Conservation (phyloP, 371 early-diverging fungal species). For the Zychaea mexicana region DNA sequence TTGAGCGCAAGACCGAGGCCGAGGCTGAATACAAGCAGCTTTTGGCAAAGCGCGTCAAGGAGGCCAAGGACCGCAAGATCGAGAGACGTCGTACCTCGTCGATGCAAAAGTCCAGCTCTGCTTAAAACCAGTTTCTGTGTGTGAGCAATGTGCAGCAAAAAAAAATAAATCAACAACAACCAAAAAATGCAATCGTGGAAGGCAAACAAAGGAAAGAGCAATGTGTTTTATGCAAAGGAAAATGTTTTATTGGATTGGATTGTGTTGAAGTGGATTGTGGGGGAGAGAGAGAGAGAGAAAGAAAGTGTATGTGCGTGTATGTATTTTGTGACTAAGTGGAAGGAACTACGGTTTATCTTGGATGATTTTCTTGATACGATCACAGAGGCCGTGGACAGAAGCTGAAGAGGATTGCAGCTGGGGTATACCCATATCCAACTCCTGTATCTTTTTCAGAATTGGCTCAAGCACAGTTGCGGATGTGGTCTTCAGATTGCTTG, state of each 20-base stretch:
- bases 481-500: conserved; percentile 14
- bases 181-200: neutral
- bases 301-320: neutral
- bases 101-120: conserved; percentile 61
- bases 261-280: no score
- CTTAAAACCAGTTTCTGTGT: no score
- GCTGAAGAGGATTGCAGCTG: conserved; percentile 2
- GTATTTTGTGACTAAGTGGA: neutral
- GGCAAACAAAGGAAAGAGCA: neutral
- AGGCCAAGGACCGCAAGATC: conserved; percentile 77
- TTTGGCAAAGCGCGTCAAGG: conserved; percentile 92
- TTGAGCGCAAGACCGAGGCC: conserved; percentile 81
- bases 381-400: conserved; percentile 1
- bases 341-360: neutral
- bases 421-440: conserved; percentile 20
- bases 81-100: conserved; percentile 71
- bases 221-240: neutral
- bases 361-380: conserved; percentile 6
- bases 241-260: no score
- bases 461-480: conserved; percentile 21
- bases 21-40: conserved; percentile 94
- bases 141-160: neutral
- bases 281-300: no score
- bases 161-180: neutral
- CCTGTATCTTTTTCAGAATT: conserved; percentile 22